Evolutionary conservation across 768 basidiomycete genomes (phyloP).

Genomic region (Chalciporus pseudorubinellus): DNA sequence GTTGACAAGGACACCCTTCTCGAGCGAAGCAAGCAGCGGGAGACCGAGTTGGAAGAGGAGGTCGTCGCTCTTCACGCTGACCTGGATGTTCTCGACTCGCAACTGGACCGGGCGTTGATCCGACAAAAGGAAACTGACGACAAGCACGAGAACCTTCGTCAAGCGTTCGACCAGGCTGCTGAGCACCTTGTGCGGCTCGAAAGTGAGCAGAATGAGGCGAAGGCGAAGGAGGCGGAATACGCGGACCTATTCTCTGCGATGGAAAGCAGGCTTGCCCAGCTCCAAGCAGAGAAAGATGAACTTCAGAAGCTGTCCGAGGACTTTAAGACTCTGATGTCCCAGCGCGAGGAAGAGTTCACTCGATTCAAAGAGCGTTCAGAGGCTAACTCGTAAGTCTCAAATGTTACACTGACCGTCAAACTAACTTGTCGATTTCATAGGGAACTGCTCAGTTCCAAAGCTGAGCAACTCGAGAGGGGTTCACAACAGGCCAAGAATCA

Average conservation of each 20-base stretch:
- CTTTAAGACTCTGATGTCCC: constrained; percentile 59
- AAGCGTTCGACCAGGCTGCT: constrained; percentile 80
- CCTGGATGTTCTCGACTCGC: constrained; percentile 79
- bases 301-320: constrained; percentile 67
- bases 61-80: constrained; percentile 76
- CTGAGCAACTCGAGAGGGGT: constrained; percentile 63
- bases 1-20: constrained; percentile 83
- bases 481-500: constrained; percentile 73
- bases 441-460: constrained; percentile 58
- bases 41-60: constrained; percentile 84
- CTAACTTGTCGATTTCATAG: constrained; percentile 36
- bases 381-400: constrained; percentile 51
- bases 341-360: constrained; percentile 78
- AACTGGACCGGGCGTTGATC: constrained; percentile 76
- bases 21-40: constrained; percentile 81
- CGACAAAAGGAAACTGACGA: constrained; percentile 79
- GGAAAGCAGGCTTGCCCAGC: constrained; percentile 55
- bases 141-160: constrained; percentile 66
- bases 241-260: constrained; percentile 53
- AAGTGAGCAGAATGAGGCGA: constrained; percentile 68
- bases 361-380: constrained; percentile 78
- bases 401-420: background rate
- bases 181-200: constrained; percentile 85
- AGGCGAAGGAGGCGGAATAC: constrained; percentile 60
- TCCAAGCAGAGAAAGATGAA: constrained; percentile 59